A percentile compares a stretch with the other conserved stretches of the same genome.
These are phyloP conservation scores for Protoeuglena noctilucae DNA, from an alignment of 139 green algal genomes.

Conservation along the genomic window DNA sequence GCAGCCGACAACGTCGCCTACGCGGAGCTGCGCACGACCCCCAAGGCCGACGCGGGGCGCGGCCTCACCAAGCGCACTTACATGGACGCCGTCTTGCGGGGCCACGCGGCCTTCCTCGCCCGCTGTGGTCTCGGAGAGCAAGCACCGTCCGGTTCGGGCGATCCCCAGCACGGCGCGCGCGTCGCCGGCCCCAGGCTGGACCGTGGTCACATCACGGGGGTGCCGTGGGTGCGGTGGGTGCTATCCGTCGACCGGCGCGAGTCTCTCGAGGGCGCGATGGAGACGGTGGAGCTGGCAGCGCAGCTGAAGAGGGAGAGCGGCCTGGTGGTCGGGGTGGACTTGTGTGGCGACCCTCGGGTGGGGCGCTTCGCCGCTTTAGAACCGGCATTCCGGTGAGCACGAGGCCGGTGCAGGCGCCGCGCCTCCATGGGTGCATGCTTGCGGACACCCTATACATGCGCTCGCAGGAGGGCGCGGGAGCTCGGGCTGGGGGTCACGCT, in stretches of 20 bases:
- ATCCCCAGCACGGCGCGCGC: no score
- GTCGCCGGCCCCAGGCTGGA: no score
- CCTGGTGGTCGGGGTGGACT: conserved; percentile 45
- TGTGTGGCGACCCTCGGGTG: conserved; percentile 52
- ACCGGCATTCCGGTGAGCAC: no score
- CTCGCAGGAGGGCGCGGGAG: conserved; percentile 29
- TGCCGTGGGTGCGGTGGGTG: conserved; percentile 41
- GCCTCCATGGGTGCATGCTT: no score
- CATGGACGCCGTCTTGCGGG: conserved; percentile 42
- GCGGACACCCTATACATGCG: conserved; percentile 30
- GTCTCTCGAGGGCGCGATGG: conserved; percentile 21
- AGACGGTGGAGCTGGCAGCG: conserved; percentile 42
- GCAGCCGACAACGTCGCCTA: conserved; percentile 46
- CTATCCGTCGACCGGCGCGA: conserved; percentile 66
- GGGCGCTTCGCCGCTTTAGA: no score
- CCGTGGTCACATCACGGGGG: no score
- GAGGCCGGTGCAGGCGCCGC: no score
- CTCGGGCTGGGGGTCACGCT: conserved; percentile 42
- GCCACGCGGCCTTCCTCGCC: no score
- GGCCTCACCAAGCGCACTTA: conserved; percentile 64
- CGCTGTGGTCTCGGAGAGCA: no score
- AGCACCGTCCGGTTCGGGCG: no score
- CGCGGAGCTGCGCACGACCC: conserved; percentile 64
- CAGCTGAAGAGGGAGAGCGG: conserved; percentile 4
- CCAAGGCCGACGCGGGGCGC: conserved; percentile 48